phyloP scores from a whole-genome alignment of 2,329 filamentous ascomycete species.

The Fusarium chlamydosporum region DNA sequence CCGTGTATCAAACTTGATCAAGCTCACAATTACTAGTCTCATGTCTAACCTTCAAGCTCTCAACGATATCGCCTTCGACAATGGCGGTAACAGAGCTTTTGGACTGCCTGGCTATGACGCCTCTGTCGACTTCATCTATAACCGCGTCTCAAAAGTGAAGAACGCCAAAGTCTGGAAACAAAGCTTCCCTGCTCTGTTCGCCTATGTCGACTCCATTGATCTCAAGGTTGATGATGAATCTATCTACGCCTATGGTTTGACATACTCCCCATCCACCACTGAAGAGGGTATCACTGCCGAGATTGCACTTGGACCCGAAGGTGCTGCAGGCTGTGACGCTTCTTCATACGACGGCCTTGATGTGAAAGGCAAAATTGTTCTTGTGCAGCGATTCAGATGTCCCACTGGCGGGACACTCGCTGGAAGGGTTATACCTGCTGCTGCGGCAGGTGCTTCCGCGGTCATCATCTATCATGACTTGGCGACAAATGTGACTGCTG shows the following conservation, averaged over 20 bases:
- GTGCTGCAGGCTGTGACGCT: slow-evolving; percentile 43
- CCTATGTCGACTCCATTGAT: slow-evolving; percentile 57
- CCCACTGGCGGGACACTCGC: slow-evolving; percentile 47
- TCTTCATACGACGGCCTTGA: slow-evolving; percentile 42
- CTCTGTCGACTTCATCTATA: slow-evolving; percentile 65
- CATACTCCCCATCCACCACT: slow-evolving; percentile 41
- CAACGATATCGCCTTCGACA: slow-evolving; percentile 49
- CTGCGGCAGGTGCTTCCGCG: slow-evolving; percentile 38
- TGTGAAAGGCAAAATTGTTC: slow-evolving; percentile 49
- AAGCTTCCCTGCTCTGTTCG: slow-evolving; percentile 65
- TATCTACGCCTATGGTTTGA: slow-evolving; percentile 42
- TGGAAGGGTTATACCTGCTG: slow-evolving; percentile 42
- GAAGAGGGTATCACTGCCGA: slow-evolving; percentile 43
- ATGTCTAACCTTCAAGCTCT: slow-evolving; percentile 34
- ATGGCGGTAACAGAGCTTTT: slow-evolving; percentile 68
- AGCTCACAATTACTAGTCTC: slow-evolving; percentile 13
- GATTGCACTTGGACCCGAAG: slow-evolving; percentile 40
- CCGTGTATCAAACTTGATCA: too few relatives aligned
- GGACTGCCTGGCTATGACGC: slow-evolving; percentile 65
- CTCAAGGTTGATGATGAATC: slow-evolving; percentile 52
- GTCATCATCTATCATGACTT: slow-evolving; percentile 45
- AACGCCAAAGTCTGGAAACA: slow-evolving; percentile 61
- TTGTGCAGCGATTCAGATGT: slow-evolving; percentile 44
- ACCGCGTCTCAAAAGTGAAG: slow-evolving; percentile 59
- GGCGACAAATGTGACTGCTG: slow-evolving; percentile 40